Conservation (phyloP, 2,329 filamentous ascomycete genomes). For the Chaetomium globosum region DNA sequence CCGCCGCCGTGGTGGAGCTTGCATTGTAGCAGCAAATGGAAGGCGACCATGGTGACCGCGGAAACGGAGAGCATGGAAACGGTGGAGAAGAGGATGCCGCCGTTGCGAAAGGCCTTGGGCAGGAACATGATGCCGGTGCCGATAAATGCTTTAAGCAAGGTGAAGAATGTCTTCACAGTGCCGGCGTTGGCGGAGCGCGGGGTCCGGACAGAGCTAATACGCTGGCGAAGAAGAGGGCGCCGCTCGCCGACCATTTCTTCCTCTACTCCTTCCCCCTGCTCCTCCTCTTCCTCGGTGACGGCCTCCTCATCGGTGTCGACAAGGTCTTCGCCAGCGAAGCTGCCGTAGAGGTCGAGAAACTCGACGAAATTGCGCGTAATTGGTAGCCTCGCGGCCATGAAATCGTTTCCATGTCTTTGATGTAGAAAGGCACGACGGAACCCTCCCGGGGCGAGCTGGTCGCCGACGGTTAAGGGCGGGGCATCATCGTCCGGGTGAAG, state of each 20-base stretch:
- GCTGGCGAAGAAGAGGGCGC: conserved; percentile 62
- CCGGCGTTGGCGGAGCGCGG: conserved; percentile 61
- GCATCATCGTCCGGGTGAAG: conserved; percentile 33
- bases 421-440: conserved; percentile 55
- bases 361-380: conserved; percentile 73
- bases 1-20: conserved; percentile 66
- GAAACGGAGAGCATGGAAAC: conserved; percentile 68
- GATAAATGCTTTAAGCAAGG: conserved; percentile 75
- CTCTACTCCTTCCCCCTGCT: conserved; percentile 47
- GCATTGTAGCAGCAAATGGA: conserved; percentile 71
- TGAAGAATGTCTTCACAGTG: conserved; percentile 76
- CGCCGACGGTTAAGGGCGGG: conserved; percentile 39
- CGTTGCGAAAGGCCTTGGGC: conserved; percentile 77
- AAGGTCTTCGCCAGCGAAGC: conserved; percentile 74
- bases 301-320: conserved; percentile 63
- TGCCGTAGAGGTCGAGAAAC: conserved; percentile 74
- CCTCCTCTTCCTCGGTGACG: conserved; percentile 52
- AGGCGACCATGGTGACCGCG: conserved; percentile 68
- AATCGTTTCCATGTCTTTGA: conserved; percentile 42
- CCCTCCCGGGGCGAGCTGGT: conserved; percentile 51
- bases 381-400: conserved; percentile 51
- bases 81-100: conserved; percentile 74
- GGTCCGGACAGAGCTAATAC: conserved; percentile 49
- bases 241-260: conserved; percentile 51
- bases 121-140: conserved; percentile 82